Evolutionary conservation across 2,329 filamentous ascomycete genomes (phyloP), one percentile per base, ranked within the genome.

Genomic region (Botryosphaeria agaves): DNA sequence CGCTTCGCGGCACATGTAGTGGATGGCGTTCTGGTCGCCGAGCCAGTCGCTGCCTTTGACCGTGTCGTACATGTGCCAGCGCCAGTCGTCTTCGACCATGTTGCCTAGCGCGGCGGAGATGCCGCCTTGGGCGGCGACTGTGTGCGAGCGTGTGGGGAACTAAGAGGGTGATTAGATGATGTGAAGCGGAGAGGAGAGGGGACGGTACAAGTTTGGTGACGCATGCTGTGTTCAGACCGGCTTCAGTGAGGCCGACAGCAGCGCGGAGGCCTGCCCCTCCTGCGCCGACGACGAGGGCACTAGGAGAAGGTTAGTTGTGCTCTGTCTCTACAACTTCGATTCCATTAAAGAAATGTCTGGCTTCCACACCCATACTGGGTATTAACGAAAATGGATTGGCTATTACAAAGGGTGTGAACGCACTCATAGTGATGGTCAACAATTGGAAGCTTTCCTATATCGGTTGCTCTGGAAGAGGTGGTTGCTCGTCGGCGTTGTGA

Each of bases 101-200:
- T 67, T 66, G 38, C 63, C 66, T 11, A 70, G 48, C 3, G 65
- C 65, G 7, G 65, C 66, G 45, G 69, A 69, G 45, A 75, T 75
- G 38, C 71, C 71, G 38, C 71, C 70, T 51, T 76, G 71, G 15
- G 71, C 71, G n/a, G 71, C 71, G 34, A 75, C 71, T 7, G 70
- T 76, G 50, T 75, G 70, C 41, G 62, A 69, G 52, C 71, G 57
- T 12, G 71, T 75, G 18, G 68, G 68, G 47, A 74, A 75, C 19
- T n/a, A n/a, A n/a, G n/a, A n/a, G n/a, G n/a, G n/a, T n/a, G n/a
- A n/a, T n/a, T n/a, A n/a, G n/a, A n/a, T n/a, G n/a, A n/a, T n/a
- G n/a, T n/a, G n/a, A n/a, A n/a, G n/a, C n/a, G n/a, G n/a, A n/a
- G n/a, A n/a, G n/a, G n/a, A n/a, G n/a, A n/a, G n/a, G n/a, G n/a